Evolutionary conservation across 1,139 yeast genomes (phyloP).

Genomic region (Hanseniaspora sp.): DNA sequence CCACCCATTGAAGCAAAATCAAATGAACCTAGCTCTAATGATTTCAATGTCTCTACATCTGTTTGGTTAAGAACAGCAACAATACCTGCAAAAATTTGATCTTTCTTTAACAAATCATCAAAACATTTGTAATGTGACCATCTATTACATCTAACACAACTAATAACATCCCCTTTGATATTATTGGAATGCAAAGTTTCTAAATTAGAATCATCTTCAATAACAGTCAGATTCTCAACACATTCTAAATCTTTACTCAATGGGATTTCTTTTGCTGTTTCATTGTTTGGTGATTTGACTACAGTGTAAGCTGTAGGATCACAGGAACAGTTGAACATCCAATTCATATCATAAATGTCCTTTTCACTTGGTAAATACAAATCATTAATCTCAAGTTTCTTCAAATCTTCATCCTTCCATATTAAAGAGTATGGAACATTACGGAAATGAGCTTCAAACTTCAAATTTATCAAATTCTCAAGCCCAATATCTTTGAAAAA

Average conservation of each 20-base stretch:
- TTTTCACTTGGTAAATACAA: slow-evolving; percentile 19
- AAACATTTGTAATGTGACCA: slow-evolving; percentile 29
- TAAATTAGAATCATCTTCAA: background rate
- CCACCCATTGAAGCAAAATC: slow-evolving; percentile 17
- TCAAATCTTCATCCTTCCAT: slow-evolving; percentile 24
- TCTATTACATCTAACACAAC: slow-evolving; percentile 28
- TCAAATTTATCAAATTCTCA: background rate
- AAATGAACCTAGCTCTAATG: slow-evolving; percentile 17
- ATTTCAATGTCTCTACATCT: slow-evolving; percentile 19
- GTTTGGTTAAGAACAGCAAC: slow-evolving; percentile 2
- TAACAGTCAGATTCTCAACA: background rate
- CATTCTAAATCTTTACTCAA: background rate
- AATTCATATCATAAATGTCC: slow-evolving; percentile 23
- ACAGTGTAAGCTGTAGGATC: slow-evolving; percentile 13
- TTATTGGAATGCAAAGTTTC: background rate
- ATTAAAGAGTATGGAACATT: slow-evolving; percentile 27
- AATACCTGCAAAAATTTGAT: background rate
- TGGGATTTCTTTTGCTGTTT: slow-evolving; percentile 4
- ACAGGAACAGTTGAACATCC: slow-evolving; percentile 28
- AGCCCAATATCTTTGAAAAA: background rate
- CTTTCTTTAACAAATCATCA: background rate
- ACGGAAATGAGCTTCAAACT: slow-evolving; percentile 10
- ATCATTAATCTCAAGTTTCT: slow-evolving; percentile 20
- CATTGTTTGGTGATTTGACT: background rate
- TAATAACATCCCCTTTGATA: slow-evolving; percentile 19